Percentiles rank a stretch among this genome's conserved stretches.
Evolutionary conservation across 805 yeast genomes (phyloP).

Genomic region (Diddensiella santjacobensis): DNA sequence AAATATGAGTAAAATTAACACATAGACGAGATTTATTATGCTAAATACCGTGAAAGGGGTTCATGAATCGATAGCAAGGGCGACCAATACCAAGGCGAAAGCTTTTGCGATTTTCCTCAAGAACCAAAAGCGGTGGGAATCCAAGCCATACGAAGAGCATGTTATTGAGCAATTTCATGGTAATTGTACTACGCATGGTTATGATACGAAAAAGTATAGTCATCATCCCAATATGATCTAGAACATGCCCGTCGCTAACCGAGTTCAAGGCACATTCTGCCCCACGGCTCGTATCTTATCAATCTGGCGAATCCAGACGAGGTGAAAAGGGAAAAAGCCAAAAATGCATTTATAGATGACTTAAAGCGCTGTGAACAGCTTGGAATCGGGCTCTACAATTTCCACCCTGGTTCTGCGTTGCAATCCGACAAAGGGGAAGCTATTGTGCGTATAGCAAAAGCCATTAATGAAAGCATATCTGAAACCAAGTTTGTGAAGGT

Average conservation of each 20-base stretch:
- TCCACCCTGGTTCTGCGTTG: constrained; percentile 83
- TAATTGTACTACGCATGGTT: constrained; percentile 59
- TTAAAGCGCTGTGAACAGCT: constrained; percentile 80
- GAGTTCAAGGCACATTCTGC: constrained; percentile 57
- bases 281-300: constrained; percentile 93
- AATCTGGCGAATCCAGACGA: constrained; percentile 87
- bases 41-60: constrained; percentile 42
- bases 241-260: neutral
- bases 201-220: constrained; percentile 54
- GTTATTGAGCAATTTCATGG: constrained; percentile 65
- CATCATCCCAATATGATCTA: neutral
- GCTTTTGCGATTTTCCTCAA: constrained; percentile 89
- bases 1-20: constrained; percentile 30
- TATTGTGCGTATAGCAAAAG: constrained; percentile 64
- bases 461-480: constrained; percentile 71
- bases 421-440: constrained; percentile 67
- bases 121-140: constrained; percentile 86
- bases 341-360: constrained; percentile 79
- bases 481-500: constrained; percentile 78
- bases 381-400: constrained; percentile 80
- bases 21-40: neutral
- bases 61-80: constrained; percentile 61
- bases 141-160: constrained; percentile 66
- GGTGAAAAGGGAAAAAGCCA: constrained; percentile 73
- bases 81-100: constrained; percentile 58